These are phyloP conservation scores for Phytophthora idaei DNA, from an alignment of 352 stramenopile species.

Conservation along the genomic window DNA sequence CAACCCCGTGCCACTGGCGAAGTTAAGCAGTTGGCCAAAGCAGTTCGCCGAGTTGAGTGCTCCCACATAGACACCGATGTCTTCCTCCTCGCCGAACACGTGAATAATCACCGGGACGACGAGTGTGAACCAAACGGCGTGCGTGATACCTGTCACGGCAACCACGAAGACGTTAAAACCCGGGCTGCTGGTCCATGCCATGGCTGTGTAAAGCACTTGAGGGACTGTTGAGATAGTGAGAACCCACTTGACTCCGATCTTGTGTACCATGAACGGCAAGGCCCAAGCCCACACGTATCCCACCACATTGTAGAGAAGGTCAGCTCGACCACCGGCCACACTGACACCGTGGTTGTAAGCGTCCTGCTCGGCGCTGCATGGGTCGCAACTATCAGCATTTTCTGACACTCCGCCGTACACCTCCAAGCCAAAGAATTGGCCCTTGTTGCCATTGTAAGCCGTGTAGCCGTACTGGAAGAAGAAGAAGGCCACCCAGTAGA, in stretches of 20 bases:
- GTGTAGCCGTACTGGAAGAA: slow-evolving; percentile 51
- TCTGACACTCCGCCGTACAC: slow-evolving; percentile 42
- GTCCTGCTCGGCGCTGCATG: slow-evolving; percentile 40
- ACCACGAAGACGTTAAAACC: slow-evolving; percentile 38
- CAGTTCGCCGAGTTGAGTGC: slow-evolving; percentile 45
- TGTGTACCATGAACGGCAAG: slow-evolving; percentile 43
- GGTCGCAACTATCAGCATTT: slow-evolving; percentile 45
- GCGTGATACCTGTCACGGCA: slow-evolving; percentile 40
- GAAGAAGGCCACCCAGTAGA: slow-evolving; percentile 49
- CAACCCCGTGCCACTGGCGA: slow-evolving; percentile 32
- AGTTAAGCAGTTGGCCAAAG: slow-evolving; percentile 48
- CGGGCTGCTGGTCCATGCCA: slow-evolving; percentile 37
- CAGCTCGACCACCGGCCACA: slow-evolving; percentile 15
- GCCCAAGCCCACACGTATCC: slow-evolving; percentile 47
- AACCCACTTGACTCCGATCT: slow-evolving; percentile 47
- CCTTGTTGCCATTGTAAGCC: slow-evolving; percentile 67
- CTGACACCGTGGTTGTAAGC: slow-evolving; percentile 49
- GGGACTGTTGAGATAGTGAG: slow-evolving; percentile 37
- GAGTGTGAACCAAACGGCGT: slow-evolving; percentile 45
- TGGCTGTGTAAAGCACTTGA: slow-evolving; percentile 39
- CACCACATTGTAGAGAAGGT: slow-evolving; percentile 48
- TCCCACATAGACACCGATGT: slow-evolving; percentile 51
- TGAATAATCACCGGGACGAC: slow-evolving; percentile 55
- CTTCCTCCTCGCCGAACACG: slow-evolving; percentile 42
- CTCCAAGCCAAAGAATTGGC: slow-evolving; percentile 62